phyloP scores from a whole-genome alignment of 2,329 filamentous ascomycete species.

The Hypoxylon sp. region DNA sequence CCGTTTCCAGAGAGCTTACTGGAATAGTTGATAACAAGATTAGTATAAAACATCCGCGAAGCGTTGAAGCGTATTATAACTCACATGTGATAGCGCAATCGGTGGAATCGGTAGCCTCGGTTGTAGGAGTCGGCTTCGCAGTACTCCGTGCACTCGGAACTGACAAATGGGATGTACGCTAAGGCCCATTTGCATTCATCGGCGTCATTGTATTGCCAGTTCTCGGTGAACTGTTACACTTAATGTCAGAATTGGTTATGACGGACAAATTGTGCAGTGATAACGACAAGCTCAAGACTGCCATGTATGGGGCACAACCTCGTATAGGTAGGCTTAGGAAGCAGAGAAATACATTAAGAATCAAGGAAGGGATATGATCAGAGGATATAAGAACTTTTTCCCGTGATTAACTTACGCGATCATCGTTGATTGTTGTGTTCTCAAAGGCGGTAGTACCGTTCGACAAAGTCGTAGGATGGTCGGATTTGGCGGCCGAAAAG shows the following conservation, averaged over 20 bases:
- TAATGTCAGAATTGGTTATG: not conserved
- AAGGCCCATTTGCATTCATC: constrained; percentile 27
- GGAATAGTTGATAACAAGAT: not conserved
- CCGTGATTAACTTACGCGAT: constrained; percentile 3
- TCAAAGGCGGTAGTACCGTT: constrained; percentile 16
- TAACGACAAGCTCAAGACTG: not conserved
- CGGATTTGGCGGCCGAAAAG: not conserved
- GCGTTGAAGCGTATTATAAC: not conserved
- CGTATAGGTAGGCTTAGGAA: not conserved
- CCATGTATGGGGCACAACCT: not conserved
- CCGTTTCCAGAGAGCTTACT: constrained; percentile 39
- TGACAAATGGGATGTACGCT: constrained; percentile 26
- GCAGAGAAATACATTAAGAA: not conserved
- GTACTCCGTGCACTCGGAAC: constrained; percentile 40
- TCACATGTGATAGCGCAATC: constrained; percentile 42
- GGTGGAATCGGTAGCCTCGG: constrained; percentile 17
- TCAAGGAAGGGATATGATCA: not conserved
- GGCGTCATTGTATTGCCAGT: constrained; percentile 34
- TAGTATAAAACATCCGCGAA: constrained; percentile 1
- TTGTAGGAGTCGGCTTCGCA: constrained; percentile 34
- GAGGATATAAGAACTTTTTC: not conserved
- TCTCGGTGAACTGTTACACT: constrained; percentile 3
- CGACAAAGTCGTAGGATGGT: not conserved
- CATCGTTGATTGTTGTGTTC: constrained; percentile 9
- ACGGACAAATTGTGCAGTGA: not conserved